Conservation (phyloP, 2,329 filamentous ascomycete species). For the Diaporthe citrichinensis region DNA sequence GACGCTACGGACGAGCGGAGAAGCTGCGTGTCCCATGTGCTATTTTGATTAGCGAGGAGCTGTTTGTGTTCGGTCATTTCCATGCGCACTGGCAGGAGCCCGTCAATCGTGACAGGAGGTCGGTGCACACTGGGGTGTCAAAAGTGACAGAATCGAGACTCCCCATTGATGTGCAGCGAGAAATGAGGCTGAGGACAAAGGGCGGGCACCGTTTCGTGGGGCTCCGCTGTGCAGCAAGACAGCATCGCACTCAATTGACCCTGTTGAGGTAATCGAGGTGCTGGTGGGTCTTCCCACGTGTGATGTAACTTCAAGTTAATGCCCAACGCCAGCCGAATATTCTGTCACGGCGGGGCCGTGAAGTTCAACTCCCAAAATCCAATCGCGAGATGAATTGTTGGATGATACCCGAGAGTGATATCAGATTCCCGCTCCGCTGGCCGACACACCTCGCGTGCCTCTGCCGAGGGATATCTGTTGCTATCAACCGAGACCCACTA, state of each 20-base stretch:
- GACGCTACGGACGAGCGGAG: constrained; percentile 26
- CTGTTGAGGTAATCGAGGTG: neutral
- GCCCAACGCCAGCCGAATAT: constrained; percentile 12
- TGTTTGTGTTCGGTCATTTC: constrained; percentile 37
- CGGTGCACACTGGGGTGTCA: neutral
- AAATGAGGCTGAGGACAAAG: constrained; percentile 40
- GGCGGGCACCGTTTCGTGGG: constrained; percentile 31
- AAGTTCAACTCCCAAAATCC: neutral
- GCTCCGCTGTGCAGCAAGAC: constrained; percentile 1
- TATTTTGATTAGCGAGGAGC: constrained; percentile 38
- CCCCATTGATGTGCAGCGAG: constrained; percentile 5
- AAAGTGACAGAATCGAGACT: constrained; percentile 19
- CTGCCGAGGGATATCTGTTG: neutral
- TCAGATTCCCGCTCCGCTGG: constrained; percentile 1
- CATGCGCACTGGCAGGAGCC: constrained; percentile 28
- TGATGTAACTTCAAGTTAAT: constrained; percentile 12
- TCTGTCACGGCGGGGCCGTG: constrained; percentile 16
- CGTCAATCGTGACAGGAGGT: constrained; percentile 27
- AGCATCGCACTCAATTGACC: neutral
- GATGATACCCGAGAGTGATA: neutral
- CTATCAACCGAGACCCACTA: neutral
- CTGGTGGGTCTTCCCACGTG: constrained; percentile 29
- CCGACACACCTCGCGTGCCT: neutral
- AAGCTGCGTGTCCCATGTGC: neutral
- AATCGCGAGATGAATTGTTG: constrained; percentile 17